A percentile compares a stretch with the other conserved stretches of the same genome.
phyloP scores from a whole-genome alignment of 1,139 yeast genomes.

The Zygosaccharomyces sapae region DNA sequence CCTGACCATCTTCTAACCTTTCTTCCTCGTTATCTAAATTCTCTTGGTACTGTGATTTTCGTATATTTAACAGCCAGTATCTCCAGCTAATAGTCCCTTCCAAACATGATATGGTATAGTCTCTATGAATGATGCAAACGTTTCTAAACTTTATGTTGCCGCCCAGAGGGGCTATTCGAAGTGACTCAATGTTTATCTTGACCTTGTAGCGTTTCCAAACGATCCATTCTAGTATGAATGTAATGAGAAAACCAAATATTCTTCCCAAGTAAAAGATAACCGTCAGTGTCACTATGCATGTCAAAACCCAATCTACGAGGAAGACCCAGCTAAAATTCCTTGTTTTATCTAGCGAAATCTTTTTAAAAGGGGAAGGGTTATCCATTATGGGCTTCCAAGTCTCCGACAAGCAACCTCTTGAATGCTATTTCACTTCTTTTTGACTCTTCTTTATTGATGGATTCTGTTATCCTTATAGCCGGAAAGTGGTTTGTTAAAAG shows the following conservation, averaged over 20 bases:
- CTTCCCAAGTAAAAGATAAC: slow-evolving; percentile 76
- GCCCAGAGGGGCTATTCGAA: slow-evolving; percentile 72
- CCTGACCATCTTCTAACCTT: slow-evolving; percentile 28
- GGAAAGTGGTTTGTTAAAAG: background rate
- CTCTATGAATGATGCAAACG: slow-evolving; percentile 62
- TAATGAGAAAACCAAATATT: slow-evolving; percentile 59
- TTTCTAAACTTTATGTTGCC: slow-evolving; percentile 80
- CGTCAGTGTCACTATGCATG: slow-evolving; percentile 57
- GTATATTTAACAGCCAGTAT: slow-evolving; percentile 67
- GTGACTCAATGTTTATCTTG: slow-evolving; percentile 62
- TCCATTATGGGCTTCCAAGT: slow-evolving; percentile 13
- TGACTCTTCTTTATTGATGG: background rate
- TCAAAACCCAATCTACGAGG: slow-evolving; percentile 74
- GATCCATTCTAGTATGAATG: slow-evolving; percentile 47
- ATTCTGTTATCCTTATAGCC: background rate
- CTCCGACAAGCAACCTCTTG: background rate
- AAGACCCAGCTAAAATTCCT: slow-evolving; percentile 72
- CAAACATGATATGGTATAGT: slow-evolving; percentile 64
- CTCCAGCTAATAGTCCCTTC: slow-evolving; percentile 82
- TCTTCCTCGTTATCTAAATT: slow-evolving; percentile 17
- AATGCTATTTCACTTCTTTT: background rate
- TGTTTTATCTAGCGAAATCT: slow-evolving; percentile 23
- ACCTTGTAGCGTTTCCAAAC: slow-evolving; percentile 62
- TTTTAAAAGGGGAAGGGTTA: slow-evolving; percentile 20
- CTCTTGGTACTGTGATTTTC: slow-evolving; percentile 42